phyloP scores from a whole-genome alignment of 257 asterid species.

The Rhazya stricta region DNA sequence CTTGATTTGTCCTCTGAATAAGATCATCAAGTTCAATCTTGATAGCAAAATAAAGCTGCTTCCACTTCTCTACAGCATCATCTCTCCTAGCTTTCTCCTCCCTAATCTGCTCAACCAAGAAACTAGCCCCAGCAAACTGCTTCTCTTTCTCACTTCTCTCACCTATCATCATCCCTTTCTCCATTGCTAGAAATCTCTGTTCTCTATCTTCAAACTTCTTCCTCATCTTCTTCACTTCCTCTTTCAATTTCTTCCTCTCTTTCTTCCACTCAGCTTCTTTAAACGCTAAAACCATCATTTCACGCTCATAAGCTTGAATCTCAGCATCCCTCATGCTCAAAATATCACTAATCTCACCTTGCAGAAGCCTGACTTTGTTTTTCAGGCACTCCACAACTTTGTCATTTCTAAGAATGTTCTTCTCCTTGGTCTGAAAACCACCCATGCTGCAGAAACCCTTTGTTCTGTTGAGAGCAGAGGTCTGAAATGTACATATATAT shows the following conservation, averaged over 20 bases:
- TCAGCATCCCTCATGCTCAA: conserved; percentile 65
- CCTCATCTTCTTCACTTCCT: conserved; percentile 41
- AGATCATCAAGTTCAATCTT: conserved; percentile 86
- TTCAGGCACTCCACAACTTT: conserved; percentile 49
- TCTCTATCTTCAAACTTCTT: conserved; percentile 32
- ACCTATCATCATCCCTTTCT: neutral
- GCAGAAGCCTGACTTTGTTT: conserved; percentile 45
- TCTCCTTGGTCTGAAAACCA: conserved; percentile 43
- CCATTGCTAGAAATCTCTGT: conserved; percentile 22
- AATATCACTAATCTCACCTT: conserved; percentile 53
- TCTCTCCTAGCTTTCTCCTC: conserved; percentile 42
- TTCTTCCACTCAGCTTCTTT: conserved; percentile 70
- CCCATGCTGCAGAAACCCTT: conserved; percentile 42
- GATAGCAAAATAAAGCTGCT: conserved; percentile 71
- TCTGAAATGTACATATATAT: neutral
- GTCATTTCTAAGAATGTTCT: conserved; percentile 21
- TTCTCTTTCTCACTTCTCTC: conserved; percentile 16
- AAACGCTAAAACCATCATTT: conserved; percentile 53
- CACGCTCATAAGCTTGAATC: conserved; percentile 48
- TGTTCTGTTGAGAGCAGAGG: neutral
- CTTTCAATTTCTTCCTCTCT: conserved; percentile 52
- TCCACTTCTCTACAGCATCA: conserved; percentile 75
- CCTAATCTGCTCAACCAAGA: conserved; percentile 21
- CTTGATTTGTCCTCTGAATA: conserved; percentile 59
- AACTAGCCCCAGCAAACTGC: conserved; percentile 11